Evolutionary conservation across 352 stramenopile genomes (phyloP).

Genomic region (Bremia lactucae): DNA sequence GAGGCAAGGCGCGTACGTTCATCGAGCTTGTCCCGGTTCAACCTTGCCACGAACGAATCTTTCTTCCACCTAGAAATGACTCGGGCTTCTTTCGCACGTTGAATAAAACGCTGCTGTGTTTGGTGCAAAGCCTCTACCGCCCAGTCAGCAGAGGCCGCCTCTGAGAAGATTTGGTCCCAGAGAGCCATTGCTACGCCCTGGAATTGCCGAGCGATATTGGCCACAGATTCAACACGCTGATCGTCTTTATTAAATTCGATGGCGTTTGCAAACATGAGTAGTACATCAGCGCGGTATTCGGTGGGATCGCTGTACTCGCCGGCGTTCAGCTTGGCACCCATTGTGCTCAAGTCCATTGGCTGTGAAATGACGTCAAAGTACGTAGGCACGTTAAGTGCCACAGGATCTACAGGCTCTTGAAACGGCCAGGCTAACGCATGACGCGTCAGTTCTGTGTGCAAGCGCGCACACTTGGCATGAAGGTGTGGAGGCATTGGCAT

Average conservation of each 20-base stretch:
- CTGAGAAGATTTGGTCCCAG: slow-evolving; percentile 51
- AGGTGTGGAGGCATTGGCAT: slow-evolving; percentile 32
- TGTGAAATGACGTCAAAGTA: slow-evolving; percentile 92
- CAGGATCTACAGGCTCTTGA: slow-evolving; percentile 90
- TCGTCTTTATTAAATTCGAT: slow-evolving; percentile 84
- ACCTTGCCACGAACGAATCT: slow-evolving; percentile 68
- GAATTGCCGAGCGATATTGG: slow-evolving; percentile 56
- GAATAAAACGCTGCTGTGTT: slow-evolving; percentile 37
- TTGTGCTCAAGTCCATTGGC: slow-evolving; percentile 96
- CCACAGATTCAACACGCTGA: slow-evolving; percentile 58
- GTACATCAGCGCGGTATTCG: slow-evolving; percentile 54
- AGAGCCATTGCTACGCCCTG: slow-evolving; percentile 32
- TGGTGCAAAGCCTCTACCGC: slow-evolving; percentile 39
- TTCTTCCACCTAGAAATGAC: slow-evolving; percentile 55
- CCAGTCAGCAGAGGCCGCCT: slow-evolving; percentile 60
- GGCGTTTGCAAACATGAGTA: slow-evolving; percentile 81
- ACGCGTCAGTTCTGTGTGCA: slow-evolving; percentile 54
- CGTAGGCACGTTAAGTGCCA: slow-evolving; percentile 84
- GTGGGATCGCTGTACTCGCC: slow-evolving; percentile 41
- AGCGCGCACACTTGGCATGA: slow-evolving; percentile 37
- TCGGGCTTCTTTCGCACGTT: slow-evolving; percentile 36
- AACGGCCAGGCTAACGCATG: slow-evolving; percentile 84
- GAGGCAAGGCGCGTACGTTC: slow-evolving; percentile 27
- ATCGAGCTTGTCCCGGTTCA: slow-evolving; percentile 73
- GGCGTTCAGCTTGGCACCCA: slow-evolving; percentile 70